These are phyloP conservation scores for Schoenoplectus tabernaemontani DNA, from an alignment of 202 grass and related monocot genomes.

Conservation along the genomic window DNA sequence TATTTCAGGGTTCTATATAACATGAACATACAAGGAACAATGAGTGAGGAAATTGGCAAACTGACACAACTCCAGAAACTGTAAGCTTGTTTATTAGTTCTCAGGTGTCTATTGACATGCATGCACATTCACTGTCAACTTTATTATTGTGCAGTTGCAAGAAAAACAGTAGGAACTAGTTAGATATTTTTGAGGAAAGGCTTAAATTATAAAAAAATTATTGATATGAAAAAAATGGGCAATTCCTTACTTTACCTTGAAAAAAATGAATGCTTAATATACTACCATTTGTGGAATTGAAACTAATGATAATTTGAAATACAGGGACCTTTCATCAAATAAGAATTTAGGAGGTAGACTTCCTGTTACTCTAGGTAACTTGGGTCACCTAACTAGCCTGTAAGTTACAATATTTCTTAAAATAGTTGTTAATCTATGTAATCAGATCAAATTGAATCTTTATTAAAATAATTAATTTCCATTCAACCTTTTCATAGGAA, in stretches of 20 bases:
- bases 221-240: neutral
- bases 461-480: constrained; percentile 20
- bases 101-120: neutral
- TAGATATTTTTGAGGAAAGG: neutral
- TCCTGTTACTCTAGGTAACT: constrained; percentile 45
- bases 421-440: neutral
- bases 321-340: constrained; percentile 76
- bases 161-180: neutral
- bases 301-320: constrained; percentile 25
- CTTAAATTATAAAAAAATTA: neutral
- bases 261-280: neutral
- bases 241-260: neutral
- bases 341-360: constrained; percentile 33
- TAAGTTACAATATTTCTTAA: constrained; percentile 39
- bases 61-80: constrained; percentile 41
- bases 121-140: neutral
- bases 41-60: constrained; percentile 47
- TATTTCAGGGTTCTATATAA: constrained; percentile 34
- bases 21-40: constrained; percentile 40
- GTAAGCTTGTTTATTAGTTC: constrained; percentile 32
- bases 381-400: constrained; percentile 48
- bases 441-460: constrained; percentile 12
- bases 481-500: constrained; percentile 31
- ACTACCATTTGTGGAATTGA: neutral
- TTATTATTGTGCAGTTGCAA: neutral